These are phyloP conservation scores for Wickerhamia fluorescens DNA, from an alignment of 805 yeast species.

Conservation along the genomic window DNA sequence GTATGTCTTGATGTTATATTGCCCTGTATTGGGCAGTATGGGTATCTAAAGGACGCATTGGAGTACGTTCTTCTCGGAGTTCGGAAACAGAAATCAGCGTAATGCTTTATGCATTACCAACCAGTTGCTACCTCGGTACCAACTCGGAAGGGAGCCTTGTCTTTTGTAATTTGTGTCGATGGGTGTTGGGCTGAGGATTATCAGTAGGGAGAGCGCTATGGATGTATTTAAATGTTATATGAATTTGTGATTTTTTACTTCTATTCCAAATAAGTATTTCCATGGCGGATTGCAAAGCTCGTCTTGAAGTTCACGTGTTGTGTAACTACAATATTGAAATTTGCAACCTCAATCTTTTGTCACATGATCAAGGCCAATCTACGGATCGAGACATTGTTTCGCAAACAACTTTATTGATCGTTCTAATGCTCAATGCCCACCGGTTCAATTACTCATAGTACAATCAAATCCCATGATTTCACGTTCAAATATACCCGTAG, in stretches of 20 bases:
- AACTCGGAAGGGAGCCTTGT: constrained; percentile 45
- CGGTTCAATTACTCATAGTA: no score
- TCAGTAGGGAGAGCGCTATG: no score
- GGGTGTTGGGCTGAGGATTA: constrained; percentile 10
- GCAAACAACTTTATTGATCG: no score
- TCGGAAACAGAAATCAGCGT: constrained; percentile 14
- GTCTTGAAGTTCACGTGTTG: no score
- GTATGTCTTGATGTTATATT: constrained; percentile 29
- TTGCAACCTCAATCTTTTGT: no score
- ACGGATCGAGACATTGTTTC: no score
- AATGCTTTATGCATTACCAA: constrained; percentile 13
- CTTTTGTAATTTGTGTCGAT: constrained; percentile 28
- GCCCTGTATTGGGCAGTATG: no score
- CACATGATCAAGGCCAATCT: no score
- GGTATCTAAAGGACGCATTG: constrained; percentile 12
- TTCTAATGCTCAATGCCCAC: no score
- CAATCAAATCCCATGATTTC: no score
- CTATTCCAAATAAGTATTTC: background rate
- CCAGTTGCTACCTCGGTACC: constrained; percentile 7
- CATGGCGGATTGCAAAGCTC: background rate
- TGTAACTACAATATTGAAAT: no score
- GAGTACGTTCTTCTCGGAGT: constrained; percentile 8
- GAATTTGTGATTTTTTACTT: constrained; percentile 1
- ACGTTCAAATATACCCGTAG: constrained; percentile 3
- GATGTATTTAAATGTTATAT: no score